Conservation (phyloP, 306 rosid species). For the Amphicarpaea edgeworthii region DNA sequence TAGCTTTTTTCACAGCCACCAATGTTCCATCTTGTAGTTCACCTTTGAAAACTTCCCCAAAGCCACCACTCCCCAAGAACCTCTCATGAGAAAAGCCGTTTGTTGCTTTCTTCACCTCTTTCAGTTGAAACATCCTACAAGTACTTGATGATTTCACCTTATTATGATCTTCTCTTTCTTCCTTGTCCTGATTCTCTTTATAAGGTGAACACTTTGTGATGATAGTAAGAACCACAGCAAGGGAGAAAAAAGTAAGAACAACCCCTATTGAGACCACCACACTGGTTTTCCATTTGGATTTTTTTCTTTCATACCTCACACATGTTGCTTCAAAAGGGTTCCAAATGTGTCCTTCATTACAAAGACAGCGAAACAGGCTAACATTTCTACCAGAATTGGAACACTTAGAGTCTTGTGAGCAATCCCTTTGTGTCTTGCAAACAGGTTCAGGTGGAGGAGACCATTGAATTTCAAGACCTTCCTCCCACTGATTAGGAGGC, state of each 20-base stretch:
- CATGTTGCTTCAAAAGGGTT: conserved; percentile 67
- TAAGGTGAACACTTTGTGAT: conserved; percentile 54
- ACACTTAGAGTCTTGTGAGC: conserved; percentile 67
- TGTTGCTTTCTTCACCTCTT: conserved; percentile 87
- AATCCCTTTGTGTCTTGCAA: conserved; percentile 73
- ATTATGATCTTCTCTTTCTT: conserved; percentile 68
- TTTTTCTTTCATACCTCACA: conserved; percentile 56
- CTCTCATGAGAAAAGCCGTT: conserved; percentile 68
- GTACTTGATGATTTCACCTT: conserved; percentile 60
- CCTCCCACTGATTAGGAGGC: conserved; percentile 80
- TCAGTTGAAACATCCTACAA: conserved; percentile 71
- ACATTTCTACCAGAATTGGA: conserved; percentile 43
- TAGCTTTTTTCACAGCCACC: conserved; percentile 91
- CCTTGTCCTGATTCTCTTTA: conserved; percentile 59
- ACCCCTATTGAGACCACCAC: conserved; percentile 58
- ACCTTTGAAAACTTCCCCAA: conserved; percentile 94
- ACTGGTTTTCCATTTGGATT: conserved; percentile 51
- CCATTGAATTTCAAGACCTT: conserved; percentile 96
- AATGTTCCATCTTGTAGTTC: conserved; percentile 74
- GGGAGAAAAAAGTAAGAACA: conserved; percentile 54
- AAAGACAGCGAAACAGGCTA: conserved; percentile 65
- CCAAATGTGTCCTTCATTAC: conserved; percentile 71
- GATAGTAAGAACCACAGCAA: conserved; percentile 53
- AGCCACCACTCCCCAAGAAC: conserved; percentile 86
- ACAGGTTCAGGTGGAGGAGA: conserved; percentile 72